A percentile compares a stretch with the other conserved stretches of the same genome.
These are phyloP conservation scores for Cercospora canescens DNA, from an alignment of 2,329 filamentous ascomycete genomes.

Conservation along the genomic window DNA sequence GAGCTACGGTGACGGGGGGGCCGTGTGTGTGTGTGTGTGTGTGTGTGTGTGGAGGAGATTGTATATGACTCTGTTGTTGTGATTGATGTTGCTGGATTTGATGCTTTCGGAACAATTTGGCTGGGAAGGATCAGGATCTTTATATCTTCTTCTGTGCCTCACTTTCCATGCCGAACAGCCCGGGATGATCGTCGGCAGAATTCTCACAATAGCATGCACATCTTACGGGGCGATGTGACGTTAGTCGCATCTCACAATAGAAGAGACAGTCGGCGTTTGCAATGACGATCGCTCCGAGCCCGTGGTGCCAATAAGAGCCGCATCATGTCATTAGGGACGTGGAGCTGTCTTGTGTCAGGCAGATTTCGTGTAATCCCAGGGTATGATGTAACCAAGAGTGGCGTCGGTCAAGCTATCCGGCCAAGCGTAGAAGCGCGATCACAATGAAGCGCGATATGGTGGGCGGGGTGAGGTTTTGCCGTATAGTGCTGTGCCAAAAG, in stretches of 20 bases:
- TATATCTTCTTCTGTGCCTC: not conserved
- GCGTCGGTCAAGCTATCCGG: not conserved
- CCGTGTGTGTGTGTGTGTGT: not conserved
- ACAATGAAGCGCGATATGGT: not conserved
- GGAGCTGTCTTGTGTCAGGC: not conserved
- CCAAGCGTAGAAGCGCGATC: not conserved
- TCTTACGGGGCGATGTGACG: not conserved
- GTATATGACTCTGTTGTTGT: not conserved
- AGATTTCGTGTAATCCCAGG: constrained; percentile 1
- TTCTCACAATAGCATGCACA: not conserved
- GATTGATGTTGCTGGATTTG: not conserved
- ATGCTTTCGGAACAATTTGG: not conserved
- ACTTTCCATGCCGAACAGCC: not conserved
- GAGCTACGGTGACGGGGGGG: too few species aligned
- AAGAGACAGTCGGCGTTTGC: not conserved
- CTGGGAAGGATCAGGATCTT: not conserved
- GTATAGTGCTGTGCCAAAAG: not conserved
- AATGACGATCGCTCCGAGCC: not conserved
- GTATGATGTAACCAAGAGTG: constrained; percentile 9
- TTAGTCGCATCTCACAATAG: constrained; percentile 3
- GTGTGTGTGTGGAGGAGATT: not conserved
- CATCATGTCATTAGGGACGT: not conserved
- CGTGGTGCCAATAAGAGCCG: not conserved
- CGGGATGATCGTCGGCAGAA: constrained; percentile 6
- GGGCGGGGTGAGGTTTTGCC: not conserved